Base-by-base conservation (phyloP, 345 rosid species). In the Garcia nutans region DNA sequence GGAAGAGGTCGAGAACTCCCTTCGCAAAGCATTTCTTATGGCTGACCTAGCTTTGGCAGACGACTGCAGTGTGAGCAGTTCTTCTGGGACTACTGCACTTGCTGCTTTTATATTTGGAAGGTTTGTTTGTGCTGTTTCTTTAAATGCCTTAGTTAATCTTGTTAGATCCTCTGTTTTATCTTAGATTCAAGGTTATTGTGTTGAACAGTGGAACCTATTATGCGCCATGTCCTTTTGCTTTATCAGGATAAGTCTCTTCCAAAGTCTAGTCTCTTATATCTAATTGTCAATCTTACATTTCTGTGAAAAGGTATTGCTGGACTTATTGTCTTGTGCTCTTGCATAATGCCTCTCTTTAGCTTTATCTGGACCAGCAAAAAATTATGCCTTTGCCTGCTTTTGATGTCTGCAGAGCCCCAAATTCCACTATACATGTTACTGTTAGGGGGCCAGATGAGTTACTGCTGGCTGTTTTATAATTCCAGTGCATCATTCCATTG, bases 31-130 rank as follows among this genome's bases (percentile, higher is more conserved):
- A 23, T 94, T 87, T 83, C 91, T 91, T 75, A 86, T 80, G 11
- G 93, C 94, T 8, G 98, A 94, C 84, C 83, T 71, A 26, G 93
- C 88, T 79, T 81, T 94, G 82, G 90, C 88, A 0, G 90, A 87
- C 70, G 97, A 88, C 76, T 68, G 81, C 65, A 83, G 66, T 70
- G 86, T 94, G 61, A 84, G 84, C 73, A 82, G 91, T 75, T 91
- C 90, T 71, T 85, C 96, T n/a, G 98, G 98, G 75, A 87, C 98
- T 24, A 94, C 98, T 0, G 97, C 93, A 7, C 88, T 94, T 64
- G 79, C 92, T 13, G 91, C 95, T 81, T 60, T 94, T 59, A 67
- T 95, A n/a, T 84, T 90, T 50, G 94, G 90, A 84, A 85, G 94
- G 94, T 90, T 82, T 52, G 15, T 31, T 47, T 54, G 12, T 61